Base-by-base conservation (phyloP, 78 protist genomes). In the Dictyostelium capitatum region DNA sequence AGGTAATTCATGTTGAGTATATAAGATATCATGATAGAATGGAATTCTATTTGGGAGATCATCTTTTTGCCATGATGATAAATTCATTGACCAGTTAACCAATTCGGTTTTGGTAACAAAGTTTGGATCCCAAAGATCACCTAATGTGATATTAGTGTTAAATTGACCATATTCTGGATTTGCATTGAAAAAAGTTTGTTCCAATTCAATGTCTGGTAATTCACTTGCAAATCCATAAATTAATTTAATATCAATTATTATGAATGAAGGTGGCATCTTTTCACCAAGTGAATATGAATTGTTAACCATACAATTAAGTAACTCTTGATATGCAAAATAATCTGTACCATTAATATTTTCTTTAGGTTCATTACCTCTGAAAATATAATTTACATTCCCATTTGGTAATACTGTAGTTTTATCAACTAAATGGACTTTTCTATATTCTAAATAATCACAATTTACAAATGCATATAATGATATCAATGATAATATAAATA, bases 331-430 rank as follows among this genome's bases (percentile, higher is more conserved):
- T 0, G 93, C 83, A 30, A 87, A 87, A 23, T 74, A 85, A 12
- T 46, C n/a, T 2, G 28, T 46, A 9, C 79, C 79, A 73, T 73
- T 73, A 17, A 73, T 11, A 43, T 17, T 5, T 37, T 20, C 57
- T 8, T 59, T 87, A 65, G 93, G 93, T 67, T 87, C 93, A 65
- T 87, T 87, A 10, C 93, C 93, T 87, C 93, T 87, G 28, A 87
- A 87, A 4, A 87, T 6, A 65, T 87, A 87, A 51, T 87, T 87
- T 11, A 72, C 70, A 47, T 32, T 30, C 0, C 93, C 93, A n/a
- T 87, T 78, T 41, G 46, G 1, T 19, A 87, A 28, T 79, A 51
- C 37, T 10, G 37, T 4, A 1, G 84, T 78, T 47, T 56, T 10
- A 37, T 87, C 85, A 14, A 87, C 79, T 5, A 64, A 77, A 50